These are phyloP conservation scores for Trichoderma guizhouense DNA, from an alignment of 2,329 filamentous ascomycete species.

Conservation along the genomic window DNA sequence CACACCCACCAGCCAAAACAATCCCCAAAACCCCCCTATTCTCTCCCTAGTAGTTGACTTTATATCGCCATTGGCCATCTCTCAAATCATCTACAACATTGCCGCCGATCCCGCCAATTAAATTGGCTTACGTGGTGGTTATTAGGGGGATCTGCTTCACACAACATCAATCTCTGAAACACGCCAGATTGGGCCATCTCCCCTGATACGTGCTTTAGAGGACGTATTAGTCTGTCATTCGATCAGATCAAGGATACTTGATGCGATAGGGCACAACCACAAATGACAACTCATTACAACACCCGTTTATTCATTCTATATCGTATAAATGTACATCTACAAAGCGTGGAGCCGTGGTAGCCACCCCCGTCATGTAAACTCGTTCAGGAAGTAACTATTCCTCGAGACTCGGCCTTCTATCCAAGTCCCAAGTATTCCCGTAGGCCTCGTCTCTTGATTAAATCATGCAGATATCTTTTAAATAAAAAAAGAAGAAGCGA, in stretches of 20 bases:
- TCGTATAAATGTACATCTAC: slow-evolving; percentile 19
- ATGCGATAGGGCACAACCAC: background rate
- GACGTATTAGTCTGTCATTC: background rate
- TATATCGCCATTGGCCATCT: background rate
- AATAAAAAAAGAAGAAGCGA: background rate
- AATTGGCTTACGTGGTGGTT: background rate
- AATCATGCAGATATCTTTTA: slow-evolving; percentile 15
- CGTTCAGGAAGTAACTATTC: slow-evolving; percentile 13
- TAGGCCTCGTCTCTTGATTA: slow-evolving; percentile 13
- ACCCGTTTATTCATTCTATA: slow-evolving; percentile 19
- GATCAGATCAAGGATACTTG: background rate
- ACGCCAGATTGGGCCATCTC: background rate
- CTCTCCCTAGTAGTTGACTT: background rate
- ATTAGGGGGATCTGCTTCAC: background rate
- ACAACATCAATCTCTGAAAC: background rate
- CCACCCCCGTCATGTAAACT: slow-evolving; percentile 7
- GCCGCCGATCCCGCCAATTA: slow-evolving; percentile 3
- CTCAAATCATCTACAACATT: background rate
- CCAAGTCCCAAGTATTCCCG: slow-evolving; percentile 15
- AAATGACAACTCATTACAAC: background rate
- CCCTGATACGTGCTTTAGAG: background rate
- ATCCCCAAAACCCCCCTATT: background rate
- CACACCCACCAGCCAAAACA: background rate
- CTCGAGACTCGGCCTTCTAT: slow-evolving; percentile 15
- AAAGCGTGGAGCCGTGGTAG: slow-evolving; percentile 11